Conservation (phyloP, 768 basidiomycete species). For the Lactarius tabidus region DNA sequence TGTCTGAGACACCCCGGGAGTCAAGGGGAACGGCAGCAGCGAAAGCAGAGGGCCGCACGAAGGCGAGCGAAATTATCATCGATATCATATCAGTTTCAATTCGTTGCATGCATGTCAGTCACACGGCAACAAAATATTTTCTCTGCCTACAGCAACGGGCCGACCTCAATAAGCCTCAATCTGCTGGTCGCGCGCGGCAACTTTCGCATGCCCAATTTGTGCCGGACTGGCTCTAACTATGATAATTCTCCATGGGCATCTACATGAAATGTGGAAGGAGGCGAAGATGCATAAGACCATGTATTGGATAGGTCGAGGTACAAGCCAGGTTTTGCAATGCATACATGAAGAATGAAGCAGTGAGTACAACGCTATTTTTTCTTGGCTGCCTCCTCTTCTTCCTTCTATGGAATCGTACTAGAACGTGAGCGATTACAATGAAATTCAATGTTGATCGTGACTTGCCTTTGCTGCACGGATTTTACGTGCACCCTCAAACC, state of each 20-base stretch:
- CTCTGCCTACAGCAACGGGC: too few relatives aligned
- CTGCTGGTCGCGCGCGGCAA: too few relatives aligned
- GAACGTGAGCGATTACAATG: constrained; percentile 23
- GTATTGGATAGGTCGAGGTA: constrained; percentile 32
- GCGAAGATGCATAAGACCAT: constrained; percentile 33
- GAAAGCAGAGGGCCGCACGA: constrained; percentile 14
- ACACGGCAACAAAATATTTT: too few relatives aligned
- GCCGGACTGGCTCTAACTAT: too few relatives aligned
- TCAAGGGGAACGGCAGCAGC: constrained; percentile 3
- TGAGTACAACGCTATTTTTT: constrained; percentile 60
- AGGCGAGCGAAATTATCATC: constrained; percentile 17
- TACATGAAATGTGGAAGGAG: background rate
- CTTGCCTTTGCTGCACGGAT: constrained; percentile 79
- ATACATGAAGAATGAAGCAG: constrained; percentile 29
- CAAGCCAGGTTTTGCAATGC: constrained; percentile 37
- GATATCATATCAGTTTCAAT: too few relatives aligned
- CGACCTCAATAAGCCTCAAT: too few relatives aligned
- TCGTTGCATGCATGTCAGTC: too few relatives aligned
- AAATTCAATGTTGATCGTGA: constrained; percentile 16
- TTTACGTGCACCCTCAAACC: constrained; percentile 87
- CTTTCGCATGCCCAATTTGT: too few relatives aligned
- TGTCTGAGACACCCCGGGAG: background rate
- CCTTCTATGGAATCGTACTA: constrained; percentile 50
- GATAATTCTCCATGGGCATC: background rate
- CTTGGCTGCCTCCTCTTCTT: constrained; percentile 89